Conservation (phyloP, 2,329 filamentous ascomycete species). For the Shiraia bambusicola region DNA sequence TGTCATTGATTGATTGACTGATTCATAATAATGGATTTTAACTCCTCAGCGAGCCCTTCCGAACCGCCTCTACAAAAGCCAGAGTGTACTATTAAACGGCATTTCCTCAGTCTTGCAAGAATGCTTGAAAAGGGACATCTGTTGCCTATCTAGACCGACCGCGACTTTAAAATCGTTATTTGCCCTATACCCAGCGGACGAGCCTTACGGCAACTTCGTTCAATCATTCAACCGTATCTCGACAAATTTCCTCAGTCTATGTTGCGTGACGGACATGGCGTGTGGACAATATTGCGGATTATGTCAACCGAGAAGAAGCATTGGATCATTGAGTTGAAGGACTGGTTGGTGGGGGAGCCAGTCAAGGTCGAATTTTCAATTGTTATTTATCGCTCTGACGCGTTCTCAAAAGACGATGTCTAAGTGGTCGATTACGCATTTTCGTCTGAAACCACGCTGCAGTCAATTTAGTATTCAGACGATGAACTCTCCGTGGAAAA, state of each 20-base stretch:
- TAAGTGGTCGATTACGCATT: not conserved
- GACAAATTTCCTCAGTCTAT: conserved; percentile 1
- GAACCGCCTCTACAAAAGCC: no score
- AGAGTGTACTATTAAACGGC: no score
- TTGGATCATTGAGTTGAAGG: conserved; percentile 1
- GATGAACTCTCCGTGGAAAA: not conserved
- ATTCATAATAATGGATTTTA: no score
- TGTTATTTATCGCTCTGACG: not conserved
- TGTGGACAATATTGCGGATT: conserved; percentile 4
- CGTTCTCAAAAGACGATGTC: not conserved
- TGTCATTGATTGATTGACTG: no score
- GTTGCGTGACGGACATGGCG: not conserved
- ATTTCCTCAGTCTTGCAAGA: no score
- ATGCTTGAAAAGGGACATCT: no score
- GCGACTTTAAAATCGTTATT: no score
- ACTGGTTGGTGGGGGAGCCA: not conserved
- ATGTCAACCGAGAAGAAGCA: conserved; percentile 6
- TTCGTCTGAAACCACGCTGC: conserved; percentile 1
- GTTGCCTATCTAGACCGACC: no score
- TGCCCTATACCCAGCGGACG: no score
- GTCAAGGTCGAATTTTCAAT: not conserved
- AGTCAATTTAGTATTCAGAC: conserved; percentile 1
- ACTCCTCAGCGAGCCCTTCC: no score
- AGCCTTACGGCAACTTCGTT: conserved; percentile 1
- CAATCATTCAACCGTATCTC: conserved; percentile 1